A percentile compares a stretch with the other conserved stretches of the same genome.
Conservation (phyloP, 1,284 basidiomycete species). For the Trichosporon asahii region DNA sequence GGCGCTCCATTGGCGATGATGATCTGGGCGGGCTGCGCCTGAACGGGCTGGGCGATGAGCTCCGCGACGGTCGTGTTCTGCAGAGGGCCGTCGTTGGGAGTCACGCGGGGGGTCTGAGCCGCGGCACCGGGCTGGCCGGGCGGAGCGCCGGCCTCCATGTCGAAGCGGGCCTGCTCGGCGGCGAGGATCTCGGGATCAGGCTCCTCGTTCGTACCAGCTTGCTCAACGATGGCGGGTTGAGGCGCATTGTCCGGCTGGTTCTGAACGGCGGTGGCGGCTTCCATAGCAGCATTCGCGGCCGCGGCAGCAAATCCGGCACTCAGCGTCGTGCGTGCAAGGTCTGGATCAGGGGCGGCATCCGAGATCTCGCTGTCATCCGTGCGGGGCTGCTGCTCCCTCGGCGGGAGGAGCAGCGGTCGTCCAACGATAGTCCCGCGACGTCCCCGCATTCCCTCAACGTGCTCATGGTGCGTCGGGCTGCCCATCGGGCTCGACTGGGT, state of each 20-base stretch:
- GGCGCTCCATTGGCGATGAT: conserved; percentile 52
- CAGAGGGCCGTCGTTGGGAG: conserved; percentile 25
- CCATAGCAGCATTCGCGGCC: conserved; percentile 31
- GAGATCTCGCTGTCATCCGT: conserved; percentile 41
- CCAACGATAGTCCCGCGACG: conserved; percentile 43
- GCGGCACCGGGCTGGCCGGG: conserved; percentile 45
- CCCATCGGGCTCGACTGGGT: conserved; percentile 49
- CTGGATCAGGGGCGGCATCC: conserved; percentile 40
- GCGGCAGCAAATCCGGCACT: conserved; percentile 35
- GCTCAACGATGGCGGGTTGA: conserved; percentile 33
- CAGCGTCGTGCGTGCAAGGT: conserved; percentile 40
- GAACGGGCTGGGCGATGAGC: conserved; percentile 20
- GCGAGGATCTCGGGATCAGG: conserved; percentile 42
- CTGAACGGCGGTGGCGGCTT: conserved; percentile 19
- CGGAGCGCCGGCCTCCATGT: conserved; percentile 48
- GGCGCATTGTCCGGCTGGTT: conserved; percentile 37
- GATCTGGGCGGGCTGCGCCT: conserved; percentile 36
- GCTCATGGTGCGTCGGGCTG: conserved; percentile 36
- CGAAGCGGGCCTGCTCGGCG: conserved; percentile 46
- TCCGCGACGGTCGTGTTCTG: conserved; percentile 22
- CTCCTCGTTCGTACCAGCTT: conserved; percentile 34
- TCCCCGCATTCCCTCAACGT: conserved; percentile 28
- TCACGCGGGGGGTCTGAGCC: conserved; percentile 37
- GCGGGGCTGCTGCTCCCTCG: conserved; percentile 30
- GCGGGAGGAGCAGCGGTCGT: conserved; percentile 38